These are phyloP conservation scores for Pythium brachiatum DNA, from an alignment of 352 stramenopile species.

Conservation along the genomic window DNA sequence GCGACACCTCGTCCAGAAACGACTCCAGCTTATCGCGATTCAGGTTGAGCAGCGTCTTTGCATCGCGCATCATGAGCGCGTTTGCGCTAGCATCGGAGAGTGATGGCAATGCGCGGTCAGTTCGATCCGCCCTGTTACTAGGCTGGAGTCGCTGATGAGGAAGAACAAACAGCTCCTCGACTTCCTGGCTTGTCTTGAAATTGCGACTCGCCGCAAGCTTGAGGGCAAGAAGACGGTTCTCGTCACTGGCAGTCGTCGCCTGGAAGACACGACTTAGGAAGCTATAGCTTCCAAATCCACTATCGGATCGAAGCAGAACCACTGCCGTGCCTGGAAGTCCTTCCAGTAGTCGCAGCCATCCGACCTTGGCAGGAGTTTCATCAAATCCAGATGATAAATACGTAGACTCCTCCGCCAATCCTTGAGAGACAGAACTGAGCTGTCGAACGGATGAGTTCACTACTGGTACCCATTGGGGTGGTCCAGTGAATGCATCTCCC, in stretches of 20 bases:
- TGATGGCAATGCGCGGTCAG: not conserved
- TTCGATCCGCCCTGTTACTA: not conserved
- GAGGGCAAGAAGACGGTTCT: not conserved
- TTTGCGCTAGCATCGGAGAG: not conserved
- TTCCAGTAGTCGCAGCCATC: not conserved
- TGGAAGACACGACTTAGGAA: not conserved
- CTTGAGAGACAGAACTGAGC: not conserved
- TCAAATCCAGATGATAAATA: not conserved
- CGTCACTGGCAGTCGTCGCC: not conserved
- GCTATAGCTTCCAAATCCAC: not conserved
- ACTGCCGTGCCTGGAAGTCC: not conserved
- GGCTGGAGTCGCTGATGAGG: slow-evolving; percentile 11
- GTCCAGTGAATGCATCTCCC: too few species aligned
- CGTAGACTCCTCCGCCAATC: not conserved
- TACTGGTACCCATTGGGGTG: not conserved
- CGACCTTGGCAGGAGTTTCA: not conserved
- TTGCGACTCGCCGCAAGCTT: not conserved
- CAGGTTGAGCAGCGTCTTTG: slow-evolving; percentile 29
- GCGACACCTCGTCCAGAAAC: slow-evolving; percentile 33
- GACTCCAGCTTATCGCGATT: slow-evolving; percentile 35
- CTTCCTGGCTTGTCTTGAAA: slow-evolving; percentile 7
- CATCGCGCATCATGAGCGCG: slow-evolving; percentile 33
- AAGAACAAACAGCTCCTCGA: slow-evolving; percentile 16
- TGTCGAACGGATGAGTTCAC: not conserved
- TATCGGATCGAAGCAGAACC: not conserved